These are phyloP conservation scores for Dillenia suffruticosa DNA, from an alignment of 164 flowering plant genomes.

Conservation along the genomic window DNA sequence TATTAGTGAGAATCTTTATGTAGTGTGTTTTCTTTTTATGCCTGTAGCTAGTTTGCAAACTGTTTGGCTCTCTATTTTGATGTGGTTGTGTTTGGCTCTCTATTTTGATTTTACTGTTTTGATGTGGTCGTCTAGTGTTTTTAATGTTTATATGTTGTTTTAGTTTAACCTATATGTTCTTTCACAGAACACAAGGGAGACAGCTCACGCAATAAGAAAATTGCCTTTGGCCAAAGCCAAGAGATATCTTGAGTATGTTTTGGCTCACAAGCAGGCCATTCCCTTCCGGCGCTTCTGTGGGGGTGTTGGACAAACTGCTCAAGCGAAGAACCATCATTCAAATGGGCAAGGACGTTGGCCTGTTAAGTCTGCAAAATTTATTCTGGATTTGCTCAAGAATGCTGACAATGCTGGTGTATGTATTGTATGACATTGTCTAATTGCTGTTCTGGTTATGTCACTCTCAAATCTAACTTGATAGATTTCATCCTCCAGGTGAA, in stretches of 20 bases:
- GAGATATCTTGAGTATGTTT: constrained; percentile 86
- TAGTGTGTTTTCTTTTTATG: too few species aligned
- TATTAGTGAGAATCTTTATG: too few species aligned
- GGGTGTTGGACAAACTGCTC: constrained; percentile 97
- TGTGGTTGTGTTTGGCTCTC: not conserved
- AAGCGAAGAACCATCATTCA: constrained; percentile 84
- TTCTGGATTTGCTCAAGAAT: constrained; percentile 85
- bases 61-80: not conserved
- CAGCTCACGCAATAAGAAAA: constrained; percentile 72
- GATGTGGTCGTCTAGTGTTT: not conserved
- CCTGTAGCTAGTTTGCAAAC: too few species aligned
- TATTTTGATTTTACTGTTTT: not conserved
- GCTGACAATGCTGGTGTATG: constrained; percentile 72
- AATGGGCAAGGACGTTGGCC: constrained; percentile 99
- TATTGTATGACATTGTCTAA: not conserved
- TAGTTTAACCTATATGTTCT: constrained; percentile 1
- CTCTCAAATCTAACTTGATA: not conserved
- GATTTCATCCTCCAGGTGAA: constrained; percentile 41
- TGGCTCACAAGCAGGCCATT: constrained; percentile 88
- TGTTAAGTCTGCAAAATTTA: constrained; percentile 78
- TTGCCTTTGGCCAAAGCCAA: constrained; percentile 75
- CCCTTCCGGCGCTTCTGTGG: constrained; percentile 91
- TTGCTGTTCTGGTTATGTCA: not conserved
- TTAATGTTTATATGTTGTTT: not conserved
- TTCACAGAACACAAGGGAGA: constrained; percentile 85